Conservation (phyloP, 78 protist genomes). For the Cavenderia fasciculata region DNA sequence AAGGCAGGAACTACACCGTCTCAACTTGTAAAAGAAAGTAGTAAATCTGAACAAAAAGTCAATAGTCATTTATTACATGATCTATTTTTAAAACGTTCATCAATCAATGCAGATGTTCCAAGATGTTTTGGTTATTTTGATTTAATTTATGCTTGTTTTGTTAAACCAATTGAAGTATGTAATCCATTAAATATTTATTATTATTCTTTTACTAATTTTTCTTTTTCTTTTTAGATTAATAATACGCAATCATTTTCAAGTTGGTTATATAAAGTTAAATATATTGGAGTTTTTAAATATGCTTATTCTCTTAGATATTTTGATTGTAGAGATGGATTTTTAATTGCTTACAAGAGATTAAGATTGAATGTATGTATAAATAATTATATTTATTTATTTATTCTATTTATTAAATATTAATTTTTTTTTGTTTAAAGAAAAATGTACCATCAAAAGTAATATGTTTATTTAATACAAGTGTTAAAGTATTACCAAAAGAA, state of each 20-base stretch:
- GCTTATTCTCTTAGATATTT: conserved; percentile 41
- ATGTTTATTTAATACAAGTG: conserved; percentile 58
- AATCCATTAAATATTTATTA: neutral
- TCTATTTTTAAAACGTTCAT: conserved; percentile 16
- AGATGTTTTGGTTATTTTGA: conserved; percentile 73
- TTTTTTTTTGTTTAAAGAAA: neutral
- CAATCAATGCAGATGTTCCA: conserved; percentile 27
- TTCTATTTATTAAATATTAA: neutral
- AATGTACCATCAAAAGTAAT: conserved; percentile 65
- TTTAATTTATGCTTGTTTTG: conserved; percentile 35
- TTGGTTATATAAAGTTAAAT: conserved; percentile 35
- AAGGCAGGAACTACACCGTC: neutral
- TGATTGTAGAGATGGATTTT: conserved; percentile 50
- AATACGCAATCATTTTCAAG: conserved; percentile 23
- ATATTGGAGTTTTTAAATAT: conserved; percentile 35
- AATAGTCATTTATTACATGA: neutral
- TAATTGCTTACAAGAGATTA: conserved; percentile 53
- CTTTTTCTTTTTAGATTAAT: neutral
- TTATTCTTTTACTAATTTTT: neutral
- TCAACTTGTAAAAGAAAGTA: neutral
- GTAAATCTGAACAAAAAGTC: no score
- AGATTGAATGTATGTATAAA: neutral
- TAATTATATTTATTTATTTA: neutral
- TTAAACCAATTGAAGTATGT: conserved; percentile 74
- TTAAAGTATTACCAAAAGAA: conserved; percentile 50